Base-by-base conservation (phyloP, 352 stramenopile genomes). In the Peronospora destructor region DNA sequence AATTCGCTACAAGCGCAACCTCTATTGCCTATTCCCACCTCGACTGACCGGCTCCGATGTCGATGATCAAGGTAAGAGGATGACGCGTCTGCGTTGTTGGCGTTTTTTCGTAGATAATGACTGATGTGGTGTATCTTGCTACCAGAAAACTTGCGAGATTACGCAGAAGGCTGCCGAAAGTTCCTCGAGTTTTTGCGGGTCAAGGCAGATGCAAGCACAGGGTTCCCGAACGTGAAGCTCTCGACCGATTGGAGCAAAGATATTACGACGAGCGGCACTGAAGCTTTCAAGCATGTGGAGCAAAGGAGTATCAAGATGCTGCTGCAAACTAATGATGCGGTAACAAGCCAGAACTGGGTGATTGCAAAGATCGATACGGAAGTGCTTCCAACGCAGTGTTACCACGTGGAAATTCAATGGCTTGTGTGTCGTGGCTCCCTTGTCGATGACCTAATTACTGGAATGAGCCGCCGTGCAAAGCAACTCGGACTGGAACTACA, bases 361-460 rank as follows among this genome's bases (percentile, higher is more conserved):
- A 84, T 87, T 43, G 65, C 68, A 17, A 78, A 82, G 40, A 64
- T 87, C n/a, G 81, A 92, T 49, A 86, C 69, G 30, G 81, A 90
- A 34, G 56, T 89, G 17, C 39, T 77, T 40, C 51, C 65, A 7
- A 76, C 74, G 37, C 78, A 87, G 51, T 87, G 76, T 61, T 93
- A 79, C 45, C 82, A 93, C 70, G 51, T 93, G 1, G 79, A 93
- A 56, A 76, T 93, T 23, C 82, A 90, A 53, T 93, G 82, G 82
- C 72, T 90, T 21, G 79, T 89, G 56, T 93, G 82, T 43, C 76
- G 77, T 32, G 88, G 82, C 42, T 78, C 79, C 25, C 64, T 91
- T 3, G 82, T 91, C 3, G 82, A 93, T 50, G 82, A 93, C 45
- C 73, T 85, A 12, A 88, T 87, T 47, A 76, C 75, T 38, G 66